Evolutionary conservation across 75 land plant genomes (phyloP).

Genomic region (Cryptomeria japonica): DNA sequence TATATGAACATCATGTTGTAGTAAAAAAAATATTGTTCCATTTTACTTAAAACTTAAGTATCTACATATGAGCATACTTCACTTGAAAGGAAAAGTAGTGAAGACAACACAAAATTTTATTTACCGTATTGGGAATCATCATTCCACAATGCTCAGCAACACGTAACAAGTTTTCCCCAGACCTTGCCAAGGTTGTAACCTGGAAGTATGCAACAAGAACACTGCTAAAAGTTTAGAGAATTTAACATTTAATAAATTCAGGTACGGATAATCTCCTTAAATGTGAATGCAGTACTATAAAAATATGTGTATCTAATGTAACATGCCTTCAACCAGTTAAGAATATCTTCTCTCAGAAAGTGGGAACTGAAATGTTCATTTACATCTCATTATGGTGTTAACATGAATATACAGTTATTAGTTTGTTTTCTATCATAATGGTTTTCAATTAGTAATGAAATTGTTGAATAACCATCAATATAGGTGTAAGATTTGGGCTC

Average conservation of each 20-base stretch:
- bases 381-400: not conserved
- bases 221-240: not conserved
- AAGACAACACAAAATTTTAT: not conserved
- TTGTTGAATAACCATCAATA: not conserved
- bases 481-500: not conserved
- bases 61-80: not conserved
- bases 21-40: not conserved
- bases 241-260: not conserved
- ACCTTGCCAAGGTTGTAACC: slow-evolving; percentile 26
- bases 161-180: slow-evolving; percentile 39
- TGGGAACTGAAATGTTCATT: not conserved
- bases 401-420: not conserved
- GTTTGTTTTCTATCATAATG: not conserved
- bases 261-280: not conserved
- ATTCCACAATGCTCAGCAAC: slow-evolving; percentile 44
- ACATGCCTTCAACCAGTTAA: not conserved
- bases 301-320: not conserved
- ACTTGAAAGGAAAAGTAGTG: not conserved
- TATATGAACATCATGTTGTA: not conserved
- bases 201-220: slow-evolving; percentile 12
- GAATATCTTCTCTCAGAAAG: not conserved
- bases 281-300: not conserved
- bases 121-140: slow-evolving; percentile 25
- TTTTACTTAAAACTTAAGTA: not conserved
- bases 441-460: not conserved